phyloP scores from a whole-genome alignment of 805 yeast species.

The Danielia reshetovae region DNA sequence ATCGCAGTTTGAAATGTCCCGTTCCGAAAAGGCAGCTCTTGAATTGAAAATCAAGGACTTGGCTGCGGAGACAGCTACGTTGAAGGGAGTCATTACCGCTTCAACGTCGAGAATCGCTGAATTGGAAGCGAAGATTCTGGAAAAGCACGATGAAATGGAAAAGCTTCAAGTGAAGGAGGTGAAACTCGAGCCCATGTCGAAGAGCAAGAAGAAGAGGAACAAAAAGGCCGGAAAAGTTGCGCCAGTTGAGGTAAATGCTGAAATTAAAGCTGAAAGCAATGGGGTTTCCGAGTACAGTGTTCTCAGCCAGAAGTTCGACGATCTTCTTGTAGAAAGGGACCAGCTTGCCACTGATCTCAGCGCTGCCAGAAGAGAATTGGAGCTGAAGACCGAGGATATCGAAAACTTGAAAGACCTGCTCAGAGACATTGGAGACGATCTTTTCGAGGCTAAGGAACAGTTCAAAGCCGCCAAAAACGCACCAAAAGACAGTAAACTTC shows the following conservation, averaged over 20 bases:
- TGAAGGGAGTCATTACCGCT: neutral
- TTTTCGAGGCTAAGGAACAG: constrained; percentile 65
- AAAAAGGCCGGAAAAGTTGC: too few species aligned
- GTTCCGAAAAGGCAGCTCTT: neutral
- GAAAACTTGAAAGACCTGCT: constrained; percentile 73
- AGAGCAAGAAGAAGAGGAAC: constrained; percentile 21
- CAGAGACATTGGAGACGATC: constrained; percentile 70
- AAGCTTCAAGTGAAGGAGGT: constrained; percentile 2
- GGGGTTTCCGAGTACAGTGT: constrained; percentile 7
- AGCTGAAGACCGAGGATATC: constrained; percentile 54
- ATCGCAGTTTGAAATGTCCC: neutral
- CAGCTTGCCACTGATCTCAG: neutral
- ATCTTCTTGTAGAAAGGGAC: constrained; percentile 8
- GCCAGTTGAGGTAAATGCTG: too few species aligned
- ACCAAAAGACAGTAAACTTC: constrained; percentile 2
- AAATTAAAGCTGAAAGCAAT: constrained; percentile 3
- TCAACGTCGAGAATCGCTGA: neutral
- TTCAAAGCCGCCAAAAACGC: constrained; percentile 34
- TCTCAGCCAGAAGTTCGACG: constrained; percentile 16
- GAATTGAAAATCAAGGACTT: neutral
- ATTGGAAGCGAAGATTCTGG: neutral
- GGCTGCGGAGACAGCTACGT: neutral
- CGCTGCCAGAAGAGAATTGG: constrained; percentile 25
- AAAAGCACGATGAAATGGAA: neutral
- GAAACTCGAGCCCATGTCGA: constrained; percentile 4